Evolutionary conservation across 1,139 yeast species (phyloP), one percentile per base, ranked within the genome.

Genomic region (Diutina catenulata): DNA sequence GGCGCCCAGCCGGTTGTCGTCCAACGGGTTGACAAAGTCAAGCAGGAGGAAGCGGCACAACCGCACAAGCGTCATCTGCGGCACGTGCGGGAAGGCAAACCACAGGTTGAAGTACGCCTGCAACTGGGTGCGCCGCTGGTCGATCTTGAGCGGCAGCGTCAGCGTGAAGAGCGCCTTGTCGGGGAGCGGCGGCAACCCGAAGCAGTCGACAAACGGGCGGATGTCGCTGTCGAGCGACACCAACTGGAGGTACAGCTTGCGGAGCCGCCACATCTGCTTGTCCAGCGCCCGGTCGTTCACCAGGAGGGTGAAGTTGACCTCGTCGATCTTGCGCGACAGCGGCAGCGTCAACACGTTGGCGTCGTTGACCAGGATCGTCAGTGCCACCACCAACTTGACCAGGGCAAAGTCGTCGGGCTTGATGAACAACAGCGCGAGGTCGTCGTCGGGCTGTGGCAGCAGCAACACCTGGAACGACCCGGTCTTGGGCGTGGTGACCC

Each of bases 191-290:
- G 94, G 88, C 28, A 82, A 57, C 15, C 80, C 70, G 47, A 73
- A 76, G 28, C 73, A 60, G 41, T 73, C 75, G 11, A 74, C 64
- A 20, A 71, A 63, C 4, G 74, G 68, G 40, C 82, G 59, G 6
- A 81, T 59, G 38, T 68, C 71, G 22, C 59, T 56, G 52, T 82
- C 88, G 40, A 84, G 65, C 11, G 66, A 64, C 6, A 58, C 45
- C 21, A 84, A 55, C 47, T 79, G 80, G 1, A 68, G 58, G 40
- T 71, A 66, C 3, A 76, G 62, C 49, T 86, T 84, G 22, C 76
- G 59, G 39, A 81, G 69, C 45, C 76, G 68, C 82, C 93, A 84
- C 68, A 81, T 70, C 49, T 77, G 84, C 47, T 76, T 76, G 23
- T 61, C 64, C 1, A 78, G 59, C 8, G 62, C 72, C 23, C 75